These are phyloP conservation scores for Mesembryanthemum crystallinum DNA, from an alignment of 148 eudicot genomes.

Conservation along the genomic window DNA sequence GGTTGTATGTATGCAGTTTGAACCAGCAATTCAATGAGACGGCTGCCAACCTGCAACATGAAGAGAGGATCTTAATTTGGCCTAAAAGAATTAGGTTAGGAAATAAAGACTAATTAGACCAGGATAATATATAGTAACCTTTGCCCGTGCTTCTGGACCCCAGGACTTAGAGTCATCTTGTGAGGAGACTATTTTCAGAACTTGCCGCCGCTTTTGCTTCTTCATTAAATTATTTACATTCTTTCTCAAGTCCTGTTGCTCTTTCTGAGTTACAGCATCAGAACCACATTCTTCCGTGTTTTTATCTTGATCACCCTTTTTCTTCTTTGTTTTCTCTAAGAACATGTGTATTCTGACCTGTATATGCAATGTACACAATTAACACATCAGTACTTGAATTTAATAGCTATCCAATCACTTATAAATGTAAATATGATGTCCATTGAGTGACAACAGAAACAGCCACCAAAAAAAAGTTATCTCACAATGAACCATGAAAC, in stretches of 20 bases:
- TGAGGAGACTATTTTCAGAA: slow-evolving; percentile 48
- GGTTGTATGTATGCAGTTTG: slow-evolving; percentile 81
- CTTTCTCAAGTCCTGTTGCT: slow-evolving; percentile 50
- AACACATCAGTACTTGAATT: not conserved
- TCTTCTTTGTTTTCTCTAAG: slow-evolving; percentile 64
- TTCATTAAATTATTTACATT: slow-evolving; percentile 64
- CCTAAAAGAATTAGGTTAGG: not conserved
- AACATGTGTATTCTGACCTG: slow-evolving; percentile 74
- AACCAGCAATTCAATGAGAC: slow-evolving; percentile 72
- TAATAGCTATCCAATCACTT: not conserved
- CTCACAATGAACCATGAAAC: not conserved
- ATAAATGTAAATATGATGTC: not conserved
- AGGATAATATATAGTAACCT: slow-evolving; percentile 43
- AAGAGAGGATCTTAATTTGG: slow-evolving; percentile 11
- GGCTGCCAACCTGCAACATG: slow-evolving; percentile 76
- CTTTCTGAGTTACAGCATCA: slow-evolving; percentile 25
- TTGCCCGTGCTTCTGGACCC: slow-evolving; percentile 73
- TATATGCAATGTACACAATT: not conserved
- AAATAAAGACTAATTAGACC: not conserved
- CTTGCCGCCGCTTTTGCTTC: slow-evolving; percentile 71
- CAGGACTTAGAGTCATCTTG: slow-evolving; percentile 63
- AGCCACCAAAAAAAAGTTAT: not conserved
- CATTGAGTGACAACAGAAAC: not conserved
- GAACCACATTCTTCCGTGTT: slow-evolving; percentile 39
- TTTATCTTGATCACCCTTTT: slow-evolving; percentile 35